A percentile compares a stretch with the other conserved stretches of the same genome.
Conservation (phyloP, 2,329 filamentous ascomycete genomes). For the Colletotrichum sp. region DNA sequence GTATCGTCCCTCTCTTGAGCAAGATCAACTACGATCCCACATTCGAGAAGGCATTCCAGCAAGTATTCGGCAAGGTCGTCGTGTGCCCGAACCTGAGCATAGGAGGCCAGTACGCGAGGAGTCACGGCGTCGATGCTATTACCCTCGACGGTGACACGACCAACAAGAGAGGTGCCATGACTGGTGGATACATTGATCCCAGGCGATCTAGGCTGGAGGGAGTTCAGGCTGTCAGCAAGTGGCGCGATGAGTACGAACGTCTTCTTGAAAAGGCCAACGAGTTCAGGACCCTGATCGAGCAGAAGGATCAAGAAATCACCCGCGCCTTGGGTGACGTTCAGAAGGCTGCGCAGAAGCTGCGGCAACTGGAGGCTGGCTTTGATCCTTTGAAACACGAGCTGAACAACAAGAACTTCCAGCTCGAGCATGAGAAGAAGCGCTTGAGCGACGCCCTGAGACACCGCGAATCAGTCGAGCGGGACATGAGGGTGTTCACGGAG, state of each 20-base stretch:
- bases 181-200: constrained; percentile 90
- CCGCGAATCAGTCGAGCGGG: constrained; percentile 73
- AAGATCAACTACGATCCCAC: constrained; percentile 80
- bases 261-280: constrained; percentile 68
- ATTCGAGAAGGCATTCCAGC: constrained; percentile 87
- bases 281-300: constrained; percentile 74
- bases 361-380: constrained; percentile 82
- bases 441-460: constrained; percentile 72
- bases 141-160: constrained; percentile 94
- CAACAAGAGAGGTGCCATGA: constrained; percentile 94
- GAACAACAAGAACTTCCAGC: constrained; percentile 73
- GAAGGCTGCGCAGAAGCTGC: constrained; percentile 79
- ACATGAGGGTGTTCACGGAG: constrained; percentile 77
- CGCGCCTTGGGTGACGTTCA: constrained; percentile 82
- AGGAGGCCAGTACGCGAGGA: constrained; percentile 89
- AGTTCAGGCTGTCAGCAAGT: constrained; percentile 75
- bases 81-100: constrained; percentile 90
- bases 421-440: constrained; percentile 75
- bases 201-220: constrained; percentile 87
- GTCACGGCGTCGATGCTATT: constrained; percentile 90
- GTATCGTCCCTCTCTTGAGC: constrained; percentile 82
- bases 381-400: constrained; percentile 81
- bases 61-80: constrained; percentile 95
- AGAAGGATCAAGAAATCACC: constrained; percentile 88
- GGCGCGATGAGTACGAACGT: constrained; percentile 75